phyloP scores from a whole-genome alignment of 345 rosid genomes.

The Theobroma cacao region DNA sequence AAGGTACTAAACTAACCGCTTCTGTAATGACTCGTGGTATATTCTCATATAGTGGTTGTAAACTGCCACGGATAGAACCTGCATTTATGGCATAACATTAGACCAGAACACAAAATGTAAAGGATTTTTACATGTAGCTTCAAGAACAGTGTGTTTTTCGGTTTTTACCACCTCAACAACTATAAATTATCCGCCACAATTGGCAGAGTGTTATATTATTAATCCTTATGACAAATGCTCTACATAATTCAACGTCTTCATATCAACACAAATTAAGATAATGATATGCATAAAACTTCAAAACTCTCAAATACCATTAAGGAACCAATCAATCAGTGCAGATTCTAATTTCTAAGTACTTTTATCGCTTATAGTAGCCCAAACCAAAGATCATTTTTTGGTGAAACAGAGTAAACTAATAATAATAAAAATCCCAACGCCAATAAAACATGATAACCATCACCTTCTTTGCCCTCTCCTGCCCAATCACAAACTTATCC shows the following conservation, averaged over 20 bases:
- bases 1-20: constrained; percentile 51
- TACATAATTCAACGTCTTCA: neutral
- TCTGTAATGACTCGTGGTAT: constrained; percentile 59
- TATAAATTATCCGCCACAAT: neutral
- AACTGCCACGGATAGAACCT: constrained; percentile 98
- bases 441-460: neutral
- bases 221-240: neutral
- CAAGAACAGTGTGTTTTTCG: neutral
- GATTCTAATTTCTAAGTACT: neutral
- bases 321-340: neutral
- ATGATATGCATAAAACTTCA: neutral
- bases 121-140: neutral
- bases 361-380: neutral
- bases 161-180: neutral
- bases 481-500: constrained; percentile 96
- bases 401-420: neutral
- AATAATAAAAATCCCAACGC: constrained; percentile 4
- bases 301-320: neutral
- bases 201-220: neutral
- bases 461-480: constrained; percentile 96
- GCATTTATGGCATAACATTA: constrained; percentile 20
- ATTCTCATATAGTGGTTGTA: constrained; percentile 98
- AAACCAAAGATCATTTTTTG: neutral
- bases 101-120: neutral
- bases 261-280: neutral